A percentile compares a stretch with the other conserved stretches of the same genome.
Evolutionary conservation across 2,329 filamentous ascomycete species (phyloP).

Genomic region (Epichloe brachyelytri): DNA sequence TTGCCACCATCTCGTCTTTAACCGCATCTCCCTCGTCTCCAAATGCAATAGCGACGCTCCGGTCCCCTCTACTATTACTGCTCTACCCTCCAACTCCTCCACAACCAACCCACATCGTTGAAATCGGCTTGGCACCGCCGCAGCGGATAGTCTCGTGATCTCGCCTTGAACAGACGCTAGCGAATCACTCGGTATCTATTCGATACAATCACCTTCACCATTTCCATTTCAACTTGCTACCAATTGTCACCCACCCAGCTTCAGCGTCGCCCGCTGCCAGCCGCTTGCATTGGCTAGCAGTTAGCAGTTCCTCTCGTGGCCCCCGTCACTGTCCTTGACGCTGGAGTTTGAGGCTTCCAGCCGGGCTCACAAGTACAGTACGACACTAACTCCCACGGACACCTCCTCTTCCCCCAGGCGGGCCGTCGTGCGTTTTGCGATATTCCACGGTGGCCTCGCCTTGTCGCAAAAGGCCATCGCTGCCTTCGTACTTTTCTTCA

Average conservation of each 20-base stretch:
- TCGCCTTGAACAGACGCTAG: background rate
- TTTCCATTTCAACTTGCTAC: constrained; percentile 1
- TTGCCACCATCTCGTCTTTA: background rate
- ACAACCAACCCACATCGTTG: constrained; percentile 3
- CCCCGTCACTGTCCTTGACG: constrained; percentile 8
- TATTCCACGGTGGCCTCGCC: constrained; percentile 15
- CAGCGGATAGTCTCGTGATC: background rate
- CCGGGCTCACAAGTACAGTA: background rate
- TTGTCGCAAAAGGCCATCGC: constrained; percentile 10
- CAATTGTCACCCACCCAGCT: constrained; percentile 2
- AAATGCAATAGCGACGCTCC: constrained; percentile 1
- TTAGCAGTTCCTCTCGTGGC: constrained; percentile 9
- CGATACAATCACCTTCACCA: constrained; percentile 1
- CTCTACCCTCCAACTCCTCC: constrained; percentile 3
- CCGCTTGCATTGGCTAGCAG: constrained; percentile 18
- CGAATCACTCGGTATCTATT: background rate
- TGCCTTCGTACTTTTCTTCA: background rate
- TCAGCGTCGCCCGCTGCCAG: constrained; percentile 2
- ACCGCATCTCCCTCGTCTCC: background rate
- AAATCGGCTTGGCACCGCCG: background rate
- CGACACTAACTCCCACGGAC: constrained; percentile 5
- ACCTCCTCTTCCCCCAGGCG: constrained; percentile 8
- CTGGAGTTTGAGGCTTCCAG: background rate
- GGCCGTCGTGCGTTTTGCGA: constrained; percentile 9
- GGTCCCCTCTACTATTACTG: background rate